Evolutionary conservation across 345 rosid species (phyloP), one percentile per base, ranked within the genome.

Genomic region (Eucalyptus pauciflora): DNA sequence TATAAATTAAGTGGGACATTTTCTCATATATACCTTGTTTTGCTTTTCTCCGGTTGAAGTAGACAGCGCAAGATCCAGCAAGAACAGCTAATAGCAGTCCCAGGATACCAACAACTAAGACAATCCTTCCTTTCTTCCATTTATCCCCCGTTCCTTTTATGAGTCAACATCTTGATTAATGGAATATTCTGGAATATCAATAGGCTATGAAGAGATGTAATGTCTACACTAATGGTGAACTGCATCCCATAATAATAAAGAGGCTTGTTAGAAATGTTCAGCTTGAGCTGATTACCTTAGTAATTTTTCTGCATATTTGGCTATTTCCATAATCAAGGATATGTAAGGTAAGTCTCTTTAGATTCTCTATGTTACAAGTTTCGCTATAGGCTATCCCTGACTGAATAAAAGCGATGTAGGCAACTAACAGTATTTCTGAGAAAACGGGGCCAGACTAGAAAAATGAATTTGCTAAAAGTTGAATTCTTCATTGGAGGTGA

Each of bases 111-210:
- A 56, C 43, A 49, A 87, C 49, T 20, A 83, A 45, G 8, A 87
- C 89, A 87, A 88, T 45, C 80, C 89, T 89, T 89, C 90, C 86
- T 48, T 3, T 56, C 87, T 89, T 89, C 93, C 89, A 88, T 50
- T 81, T 90, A 49, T 43, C 50, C 51, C 88, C 94, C 92, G 91
- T 87, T 88, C 86, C 50, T 64, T 64, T 29, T 29, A n/a, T n/a
- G 3, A 64, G 76, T 64, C 76, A 64, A 64, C 37, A 64, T 64
- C 37, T 14, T 31, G 31, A 29, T n/a, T 13, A 14, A 64, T 64
- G 76, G 37, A n/a, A 29, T 64, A n/a, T n/a, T 64, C 37, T 64
- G 37, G 37, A 64, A 29, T 64, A 64, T 64, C 37, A 64, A 7
- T 64, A 29, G 37, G 37, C 18, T 64, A n/a, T n/a, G 76, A 64